Evolutionary conservation across 2,329 filamentous ascomycete species (phyloP).

Genomic region (Aspergillus viridinutans): DNA sequence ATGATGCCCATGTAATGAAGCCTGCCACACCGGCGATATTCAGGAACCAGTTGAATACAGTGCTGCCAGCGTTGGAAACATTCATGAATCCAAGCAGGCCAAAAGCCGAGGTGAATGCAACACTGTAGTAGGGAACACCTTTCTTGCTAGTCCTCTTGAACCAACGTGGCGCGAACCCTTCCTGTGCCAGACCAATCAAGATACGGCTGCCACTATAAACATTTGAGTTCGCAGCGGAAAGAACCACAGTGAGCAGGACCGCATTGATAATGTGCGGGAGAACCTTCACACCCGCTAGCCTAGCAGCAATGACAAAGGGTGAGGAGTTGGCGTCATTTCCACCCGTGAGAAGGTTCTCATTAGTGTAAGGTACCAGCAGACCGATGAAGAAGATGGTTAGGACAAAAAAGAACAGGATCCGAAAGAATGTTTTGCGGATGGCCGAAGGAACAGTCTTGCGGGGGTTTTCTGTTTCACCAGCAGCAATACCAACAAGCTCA

Average conservation of each 20-base stretch:
- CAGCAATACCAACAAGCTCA: constrained; percentile 73
- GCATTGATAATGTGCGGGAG: constrained; percentile 41
- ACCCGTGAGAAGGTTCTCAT: constrained; percentile 52
- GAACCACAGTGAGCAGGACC: constrained; percentile 40
- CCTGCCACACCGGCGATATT: constrained; percentile 33
- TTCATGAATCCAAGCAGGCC: constrained; percentile 68
- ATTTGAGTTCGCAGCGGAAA: constrained; percentile 42
- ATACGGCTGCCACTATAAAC: constrained; percentile 57
- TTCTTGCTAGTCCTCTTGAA: constrained; percentile 40
- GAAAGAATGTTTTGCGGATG: constrained; percentile 71
- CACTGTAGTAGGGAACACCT: constrained; percentile 44
- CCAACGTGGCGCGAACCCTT: constrained; percentile 42
- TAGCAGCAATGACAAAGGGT: constrained; percentile 43
- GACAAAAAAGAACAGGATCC: constrained; percentile 60
- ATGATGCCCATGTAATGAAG: constrained; percentile 35
- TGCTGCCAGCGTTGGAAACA: constrained; percentile 57
- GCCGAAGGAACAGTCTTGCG: constrained; percentile 67
- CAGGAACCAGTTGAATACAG: constrained; percentile 49
- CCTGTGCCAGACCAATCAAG: constrained; percentile 60
- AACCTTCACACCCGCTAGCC: constrained; percentile 33
- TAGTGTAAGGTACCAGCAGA: constrained; percentile 60
- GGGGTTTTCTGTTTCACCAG: constrained; percentile 70
- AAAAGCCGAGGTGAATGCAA: constrained; percentile 46
- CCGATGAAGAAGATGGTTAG: constrained; percentile 60
- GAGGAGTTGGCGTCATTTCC: constrained; percentile 32